phyloP scores from a whole-genome alignment of 2,329 filamentous ascomycete genomes.

The Gnomoniopsis sp. region DNA sequence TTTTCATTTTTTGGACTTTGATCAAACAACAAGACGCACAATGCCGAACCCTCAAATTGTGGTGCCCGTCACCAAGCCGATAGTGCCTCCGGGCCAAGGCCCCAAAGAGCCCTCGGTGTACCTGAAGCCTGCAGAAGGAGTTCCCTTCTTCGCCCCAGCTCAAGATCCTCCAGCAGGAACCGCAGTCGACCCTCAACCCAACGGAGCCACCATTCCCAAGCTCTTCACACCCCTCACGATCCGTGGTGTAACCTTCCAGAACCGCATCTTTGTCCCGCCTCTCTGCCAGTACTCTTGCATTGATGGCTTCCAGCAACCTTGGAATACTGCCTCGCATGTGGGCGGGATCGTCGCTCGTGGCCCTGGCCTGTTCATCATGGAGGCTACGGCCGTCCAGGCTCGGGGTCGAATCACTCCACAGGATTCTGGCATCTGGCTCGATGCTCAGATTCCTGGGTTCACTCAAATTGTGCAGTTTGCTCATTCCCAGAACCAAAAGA shows the following conservation, averaged over 20 bases:
- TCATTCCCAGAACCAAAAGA: slow-evolving; percentile 55
- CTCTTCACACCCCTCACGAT: slow-evolving; percentile 44
- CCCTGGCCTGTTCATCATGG: slow-evolving; percentile 28
- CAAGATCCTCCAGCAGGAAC: slow-evolving; percentile 37
- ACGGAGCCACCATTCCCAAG: slow-evolving; percentile 31
- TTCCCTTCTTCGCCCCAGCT: slow-evolving; percentile 41
- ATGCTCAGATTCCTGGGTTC: slow-evolving; percentile 33
- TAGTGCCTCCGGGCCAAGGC: slow-evolving; percentile 11
- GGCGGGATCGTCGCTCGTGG: slow-evolving; percentile 35
- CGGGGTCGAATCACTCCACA: slow-evolving; percentile 34
- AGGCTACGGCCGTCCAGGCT: slow-evolving; percentile 28
- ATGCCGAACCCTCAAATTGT: slow-evolving; percentile 7
- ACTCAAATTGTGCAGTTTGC: slow-evolving; percentile 36
- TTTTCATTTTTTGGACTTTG: neutral
- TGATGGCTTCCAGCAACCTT: slow-evolving; percentile 38
- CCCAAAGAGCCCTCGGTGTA: neutral
- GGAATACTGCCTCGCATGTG: slow-evolving; percentile 37
- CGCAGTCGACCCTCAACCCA: slow-evolving; percentile 30
- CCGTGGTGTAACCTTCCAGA: slow-evolving; percentile 40
- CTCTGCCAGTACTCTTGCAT: slow-evolving; percentile 46
- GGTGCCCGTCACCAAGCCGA: slow-evolving; percentile 14
- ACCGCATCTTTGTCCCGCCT: slow-evolving; percentile 43
- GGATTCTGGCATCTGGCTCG: slow-evolving; percentile 33
- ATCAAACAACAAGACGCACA: neutral
- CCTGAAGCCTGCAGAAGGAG: slow-evolving; percentile 26